Conservation (phyloP, 352 stramenopile genomes). For the Salisapilia sapeloensis region DNA sequence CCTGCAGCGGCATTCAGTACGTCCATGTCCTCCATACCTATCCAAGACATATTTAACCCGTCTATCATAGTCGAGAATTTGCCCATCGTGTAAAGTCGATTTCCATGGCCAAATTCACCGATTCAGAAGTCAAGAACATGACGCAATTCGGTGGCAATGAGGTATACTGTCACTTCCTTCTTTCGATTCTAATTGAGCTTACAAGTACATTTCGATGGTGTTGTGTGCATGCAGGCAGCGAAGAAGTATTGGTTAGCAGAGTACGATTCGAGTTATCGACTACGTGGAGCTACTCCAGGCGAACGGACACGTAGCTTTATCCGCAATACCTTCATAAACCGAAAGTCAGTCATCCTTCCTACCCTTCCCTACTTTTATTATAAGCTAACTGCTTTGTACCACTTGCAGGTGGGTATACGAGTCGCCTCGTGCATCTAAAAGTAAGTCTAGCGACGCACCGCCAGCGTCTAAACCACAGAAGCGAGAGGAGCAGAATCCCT, state of each 20-base stretch:
- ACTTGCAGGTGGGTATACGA: constrained; percentile 54
- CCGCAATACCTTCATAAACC: constrained; percentile 72
- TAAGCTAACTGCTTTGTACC: not conserved
- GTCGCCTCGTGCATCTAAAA: constrained; percentile 31
- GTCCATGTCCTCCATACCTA: constrained; percentile 4
- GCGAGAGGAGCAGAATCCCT: constrained; percentile 1
- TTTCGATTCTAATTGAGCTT: not conserved
- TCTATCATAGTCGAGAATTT: constrained; percentile 65
- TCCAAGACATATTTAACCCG: constrained; percentile 1
- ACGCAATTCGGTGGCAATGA: constrained; percentile 83
- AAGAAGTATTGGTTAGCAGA: constrained; percentile 77
- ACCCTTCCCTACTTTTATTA: not conserved
- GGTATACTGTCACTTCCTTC: constrained; percentile 8
- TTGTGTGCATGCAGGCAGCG: constrained; percentile 18
- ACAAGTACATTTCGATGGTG: not conserved
- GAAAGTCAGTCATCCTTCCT: constrained; percentile 30
- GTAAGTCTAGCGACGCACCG: constrained; percentile 7
- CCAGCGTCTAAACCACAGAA: constrained; percentile 4
- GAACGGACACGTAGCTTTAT: constrained; percentile 83
- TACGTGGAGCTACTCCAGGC: constrained; percentile 45
- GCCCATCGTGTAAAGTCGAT: constrained; percentile 88
- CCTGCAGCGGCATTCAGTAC: constrained; percentile 87
- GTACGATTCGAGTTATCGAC: constrained; percentile 66
- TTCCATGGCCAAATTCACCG: constrained; percentile 87
- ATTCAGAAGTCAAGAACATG: constrained; percentile 82